phyloP scores from a whole-genome alignment of 2,329 filamentous ascomycete genomes.

The Elsinoe perseae region DNA sequence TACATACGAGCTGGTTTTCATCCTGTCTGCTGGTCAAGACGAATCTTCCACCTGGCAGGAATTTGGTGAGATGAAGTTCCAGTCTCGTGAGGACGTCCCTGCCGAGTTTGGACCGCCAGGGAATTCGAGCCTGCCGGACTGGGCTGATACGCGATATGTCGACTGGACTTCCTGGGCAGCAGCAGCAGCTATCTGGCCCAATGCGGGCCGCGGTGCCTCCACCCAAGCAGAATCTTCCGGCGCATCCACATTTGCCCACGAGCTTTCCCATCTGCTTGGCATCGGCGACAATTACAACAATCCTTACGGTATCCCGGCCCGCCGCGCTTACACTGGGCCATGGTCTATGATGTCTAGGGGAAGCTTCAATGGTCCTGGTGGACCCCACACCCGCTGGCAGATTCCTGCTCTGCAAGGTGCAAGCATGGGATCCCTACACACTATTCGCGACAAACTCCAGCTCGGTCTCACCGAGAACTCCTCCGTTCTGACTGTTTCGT shows the following conservation, averaged over 20 bases:
- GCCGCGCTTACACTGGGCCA: constrained; percentile 45
- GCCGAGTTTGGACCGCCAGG: constrained; percentile 44
- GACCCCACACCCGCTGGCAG: constrained; percentile 47
- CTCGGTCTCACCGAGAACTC: constrained; percentile 42
- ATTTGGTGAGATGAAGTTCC: constrained; percentile 49
- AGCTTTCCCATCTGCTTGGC: constrained; percentile 45
- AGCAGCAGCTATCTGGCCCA: constrained; percentile 47
- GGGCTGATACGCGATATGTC: constrained; percentile 45
- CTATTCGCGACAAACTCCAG: constrained; percentile 47
- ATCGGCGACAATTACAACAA: constrained; percentile 53
- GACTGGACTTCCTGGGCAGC: constrained; percentile 49
- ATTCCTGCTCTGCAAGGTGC: constrained; percentile 44
- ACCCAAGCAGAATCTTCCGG: constrained; percentile 49
- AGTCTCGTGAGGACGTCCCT: constrained; percentile 41
- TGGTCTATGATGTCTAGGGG: constrained; percentile 49
- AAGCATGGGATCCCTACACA: constrained; percentile 46
- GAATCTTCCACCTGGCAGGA: constrained; percentile 51
- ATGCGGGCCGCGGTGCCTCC: constrained; percentile 46
- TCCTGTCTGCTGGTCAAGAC: constrained; percentile 48
- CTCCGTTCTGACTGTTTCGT: constrained; percentile 40
- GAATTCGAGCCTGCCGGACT: constrained; percentile 37
- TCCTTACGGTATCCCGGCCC: constrained; percentile 40
- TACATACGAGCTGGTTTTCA: constrained; percentile 46
- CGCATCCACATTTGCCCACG: constrained; percentile 48
- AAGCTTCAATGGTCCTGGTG: constrained; percentile 47